Base-by-base conservation (phyloP, 2,329 filamentous ascomycete genomes). In the Neophaeococcomyces mojaviensis region DNA sequence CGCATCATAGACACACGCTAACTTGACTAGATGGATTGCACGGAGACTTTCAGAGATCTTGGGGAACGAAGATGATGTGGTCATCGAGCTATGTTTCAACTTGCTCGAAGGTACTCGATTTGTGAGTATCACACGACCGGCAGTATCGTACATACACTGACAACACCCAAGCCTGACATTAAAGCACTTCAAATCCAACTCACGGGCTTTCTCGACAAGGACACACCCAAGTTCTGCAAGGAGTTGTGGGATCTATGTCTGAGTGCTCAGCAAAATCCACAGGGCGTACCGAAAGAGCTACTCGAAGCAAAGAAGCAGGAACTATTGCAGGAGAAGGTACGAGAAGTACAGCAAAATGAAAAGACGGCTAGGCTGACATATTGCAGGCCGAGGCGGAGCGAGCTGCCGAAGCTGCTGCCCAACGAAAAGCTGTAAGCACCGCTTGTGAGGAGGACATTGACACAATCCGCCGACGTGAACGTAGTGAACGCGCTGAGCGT, bases 221-320 rank as follows among this genome's bases (percentile, higher is more conserved):
- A 97, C 55, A 92, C 88, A 0, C 74, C 88, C 1, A 68, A 75
- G 0, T 98, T 98, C 61, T 96, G 90, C 66, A 90, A 94, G 62
- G 87, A 96, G 52, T 69, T 98, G 10, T 98, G 92, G 92, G 86
- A 82, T 49, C 71, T 98, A 15, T 85, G 90, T 58, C 69, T 98
- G 37, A 96, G 89, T 64, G 92, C 88, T 8, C 92, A 98, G 65
- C 73, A 77, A 33, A 95, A 83, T 63, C 81, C 88, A 0, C 85
- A 92, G 62, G 92, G 92, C 45, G 88, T 98, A 10, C 90, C 92
- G 0, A 90, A 94, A 65, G 89, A 96, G 66, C 74, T 98, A 34
- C 70, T 98, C 2, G 92, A 98, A 64, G 89, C 90, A 1, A 98
- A 98, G 73, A 98, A 97, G 68, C 70, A 86, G 36, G 92, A 98